These are phyloP conservation scores for Phytophthora multivora DNA, from an alignment of 352 stramenopile species.

Conservation along the genomic window DNA sequence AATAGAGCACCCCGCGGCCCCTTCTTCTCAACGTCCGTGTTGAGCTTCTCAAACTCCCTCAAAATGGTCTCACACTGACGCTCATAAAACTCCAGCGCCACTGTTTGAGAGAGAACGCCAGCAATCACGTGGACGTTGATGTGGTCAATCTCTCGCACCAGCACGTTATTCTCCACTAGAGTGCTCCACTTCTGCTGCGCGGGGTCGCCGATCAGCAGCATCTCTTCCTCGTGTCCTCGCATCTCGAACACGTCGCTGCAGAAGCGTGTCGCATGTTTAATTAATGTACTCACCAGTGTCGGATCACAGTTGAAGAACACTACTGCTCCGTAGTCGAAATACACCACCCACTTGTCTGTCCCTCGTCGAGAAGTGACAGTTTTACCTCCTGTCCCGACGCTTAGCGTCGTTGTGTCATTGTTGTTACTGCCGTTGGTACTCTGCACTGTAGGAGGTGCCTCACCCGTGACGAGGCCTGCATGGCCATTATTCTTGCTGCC, in stretches of 20 bases:
- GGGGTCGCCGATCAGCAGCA: slow-evolving; percentile 73
- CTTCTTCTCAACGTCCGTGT: slow-evolving; percentile 85
- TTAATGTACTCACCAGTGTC: slow-evolving; percentile 69
- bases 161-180: slow-evolving; percentile 84
- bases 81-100: slow-evolving; percentile 96
- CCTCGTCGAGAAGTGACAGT: slow-evolving; percentile 74
- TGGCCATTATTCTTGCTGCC: slow-evolving; percentile 42
- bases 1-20: slow-evolving; percentile 74
- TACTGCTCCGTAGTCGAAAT: slow-evolving; percentile 93
- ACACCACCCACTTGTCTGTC: slow-evolving; percentile 92
- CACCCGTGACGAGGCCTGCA: slow-evolving; percentile 44
- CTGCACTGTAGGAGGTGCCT: slow-evolving; percentile 22
- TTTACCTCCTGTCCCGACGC: slow-evolving; percentile 43
- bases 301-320: slow-evolving; percentile 93
- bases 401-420: slow-evolving; percentile 48
- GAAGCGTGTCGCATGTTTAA: slow-evolving; percentile 79
- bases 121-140: slow-evolving; percentile 93
- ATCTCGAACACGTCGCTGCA: slow-evolving; percentile 81
- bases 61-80: slow-evolving; percentile 95
- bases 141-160: slow-evolving; percentile 82
- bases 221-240: slow-evolving; percentile 79
- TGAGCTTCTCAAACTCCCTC: slow-evolving; percentile 94
- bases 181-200: slow-evolving; percentile 77
- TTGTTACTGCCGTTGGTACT: slow-evolving; percentile 15
- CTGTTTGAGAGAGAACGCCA: slow-evolving; percentile 95